Percentiles rank a stretch among this genome's conserved stretches.
These are phyloP conservation scores for Circinella minor DNA, from an alignment of 371 early-diverging fungal genomes.

Conservation along the genomic window DNA sequence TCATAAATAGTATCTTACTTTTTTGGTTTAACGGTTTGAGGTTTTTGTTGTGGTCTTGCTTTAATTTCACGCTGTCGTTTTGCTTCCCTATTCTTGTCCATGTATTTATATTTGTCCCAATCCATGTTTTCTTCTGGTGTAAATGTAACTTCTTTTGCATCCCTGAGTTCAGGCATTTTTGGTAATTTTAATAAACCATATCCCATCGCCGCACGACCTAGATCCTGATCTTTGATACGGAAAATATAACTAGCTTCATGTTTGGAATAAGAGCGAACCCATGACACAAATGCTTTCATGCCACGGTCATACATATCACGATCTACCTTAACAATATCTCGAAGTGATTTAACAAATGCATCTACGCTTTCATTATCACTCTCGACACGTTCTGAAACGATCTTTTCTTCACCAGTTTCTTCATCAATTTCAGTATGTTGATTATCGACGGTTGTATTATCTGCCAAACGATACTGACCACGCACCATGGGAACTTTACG, in stretches of 20 bases:
- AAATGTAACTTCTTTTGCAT: constrained; percentile 53
- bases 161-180: constrained; percentile 91
- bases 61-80: constrained; percentile 65
- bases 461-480: constrained; percentile 47
- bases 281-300: constrained; percentile 90
- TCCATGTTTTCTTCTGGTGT: constrained; percentile 46
- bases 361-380: constrained; percentile 48
- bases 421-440: not conserved
- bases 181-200: constrained; percentile 86
- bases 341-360: constrained; percentile 53
- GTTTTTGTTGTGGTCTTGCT: constrained; percentile 39
- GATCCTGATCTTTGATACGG: constrained; percentile 81
- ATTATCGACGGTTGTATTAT: constrained; percentile 27
- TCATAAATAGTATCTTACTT: constrained; percentile 20
- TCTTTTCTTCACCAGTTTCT: constrained; percentile 41
- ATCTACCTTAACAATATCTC: constrained; percentile 64
- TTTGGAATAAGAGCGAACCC: constrained; percentile 86
- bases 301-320: constrained; percentile 78
- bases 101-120: constrained; percentile 66
- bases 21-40: constrained; percentile 30
- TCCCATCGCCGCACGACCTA: constrained; percentile 72
- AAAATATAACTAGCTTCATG: constrained; percentile 95
- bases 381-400: constrained; percentile 38
- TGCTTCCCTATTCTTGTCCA: constrained; percentile 78
- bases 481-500: constrained; percentile 84